phyloP scores from a whole-genome alignment of 208 protist genomes.

The Trypanosomatidae sp. region DNA sequence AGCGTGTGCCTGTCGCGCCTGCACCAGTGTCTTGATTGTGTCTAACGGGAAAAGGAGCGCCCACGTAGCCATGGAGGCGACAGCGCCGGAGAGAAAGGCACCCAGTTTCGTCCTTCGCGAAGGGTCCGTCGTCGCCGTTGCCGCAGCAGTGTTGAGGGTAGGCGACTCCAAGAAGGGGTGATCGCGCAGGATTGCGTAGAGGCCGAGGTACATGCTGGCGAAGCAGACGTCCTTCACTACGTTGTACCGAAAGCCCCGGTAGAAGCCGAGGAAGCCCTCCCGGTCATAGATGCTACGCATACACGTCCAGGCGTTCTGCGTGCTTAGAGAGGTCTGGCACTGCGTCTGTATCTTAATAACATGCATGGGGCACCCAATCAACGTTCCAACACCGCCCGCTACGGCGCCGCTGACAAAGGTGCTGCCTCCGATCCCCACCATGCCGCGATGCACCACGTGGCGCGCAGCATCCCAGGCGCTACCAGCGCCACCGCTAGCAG shows the following conservation, averaged over 20 bases:
- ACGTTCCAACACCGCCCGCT: conserved; percentile 76
- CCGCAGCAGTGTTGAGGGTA: not conserved
- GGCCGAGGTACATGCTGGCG: conserved; percentile 71
- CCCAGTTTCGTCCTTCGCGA: conserved; percentile 15
- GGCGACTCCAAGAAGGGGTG: not conserved
- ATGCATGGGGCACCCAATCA: conserved; percentile 88
- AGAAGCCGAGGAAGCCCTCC: conserved; percentile 78
- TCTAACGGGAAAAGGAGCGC: conserved; percentile 77
- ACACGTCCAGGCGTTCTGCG: conserved; percentile 80
- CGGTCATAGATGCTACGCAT: conserved; percentile 42
- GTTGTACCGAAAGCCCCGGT: conserved; percentile 73
- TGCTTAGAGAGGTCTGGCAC: conserved; percentile 46
- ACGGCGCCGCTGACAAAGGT: conserved; percentile 70
- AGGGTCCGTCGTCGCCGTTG: not conserved
- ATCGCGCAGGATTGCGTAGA: conserved; percentile 55
- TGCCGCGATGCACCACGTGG: not conserved
- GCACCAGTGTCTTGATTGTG: conserved; percentile 86
- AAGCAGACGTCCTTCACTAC: conserved; percentile 78
- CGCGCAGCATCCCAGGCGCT: conserved; percentile 1
- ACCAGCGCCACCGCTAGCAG: not conserved
- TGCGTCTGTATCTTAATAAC: conserved; percentile 91
- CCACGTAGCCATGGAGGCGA: conserved; percentile 77
- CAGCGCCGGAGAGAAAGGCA: conserved; percentile 60
- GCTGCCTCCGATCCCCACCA: conserved; percentile 35
- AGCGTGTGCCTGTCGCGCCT: conserved; percentile 49